Conservation (phyloP, 306 rosid genomes). For the Casuarina cunninghamiana region DNA sequence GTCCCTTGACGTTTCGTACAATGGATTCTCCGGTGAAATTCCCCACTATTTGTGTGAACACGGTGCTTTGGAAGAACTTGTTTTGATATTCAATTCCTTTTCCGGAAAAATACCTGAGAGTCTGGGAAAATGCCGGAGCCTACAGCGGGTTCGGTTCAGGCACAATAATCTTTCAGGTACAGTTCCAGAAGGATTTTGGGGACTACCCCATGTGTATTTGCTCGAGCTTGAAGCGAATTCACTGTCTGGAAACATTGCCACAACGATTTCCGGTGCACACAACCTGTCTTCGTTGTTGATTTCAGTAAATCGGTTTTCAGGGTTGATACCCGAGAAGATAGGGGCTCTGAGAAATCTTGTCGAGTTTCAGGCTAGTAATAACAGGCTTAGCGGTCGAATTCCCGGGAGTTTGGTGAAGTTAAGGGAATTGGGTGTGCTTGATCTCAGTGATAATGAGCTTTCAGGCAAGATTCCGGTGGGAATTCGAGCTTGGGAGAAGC, state of each 20-base stretch:
- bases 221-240: conserved; percentile 63
- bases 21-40: conserved; percentile 52
- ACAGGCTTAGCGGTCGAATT: conserved; percentile 51
- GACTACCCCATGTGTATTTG: conserved; percentile 50
- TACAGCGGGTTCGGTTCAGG: conserved; percentile 55
- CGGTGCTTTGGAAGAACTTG: conserved; percentile 40
- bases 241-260: conserved; percentile 60
- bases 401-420: conserved; percentile 47
- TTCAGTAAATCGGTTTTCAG: conserved; percentile 57
- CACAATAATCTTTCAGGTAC: conserved; percentile 62
- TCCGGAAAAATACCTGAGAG: conserved; percentile 58
- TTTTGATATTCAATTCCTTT: conserved; percentile 59
- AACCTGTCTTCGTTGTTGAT: conserved; percentile 56
- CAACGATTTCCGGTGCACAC: conserved; percentile 43
- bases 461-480: conserved; percentile 55
- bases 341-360: conserved; percentile 46
- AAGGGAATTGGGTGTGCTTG: conserved; percentile 55
- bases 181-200: conserved; percentile 70
- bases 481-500: conserved; percentile 46
- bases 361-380: conserved; percentile 44
- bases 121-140: conserved; percentile 53
- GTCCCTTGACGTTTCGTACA: conserved; percentile 57
- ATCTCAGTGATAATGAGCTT: conserved; percentile 56
- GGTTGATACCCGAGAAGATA: conserved; percentile 56
- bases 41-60: conserved; percentile 53